These are phyloP conservation scores for Schizosaccharomyces osmophilus DNA, from an alignment of 805 yeast genomes.

Conservation along the genomic window DNA sequence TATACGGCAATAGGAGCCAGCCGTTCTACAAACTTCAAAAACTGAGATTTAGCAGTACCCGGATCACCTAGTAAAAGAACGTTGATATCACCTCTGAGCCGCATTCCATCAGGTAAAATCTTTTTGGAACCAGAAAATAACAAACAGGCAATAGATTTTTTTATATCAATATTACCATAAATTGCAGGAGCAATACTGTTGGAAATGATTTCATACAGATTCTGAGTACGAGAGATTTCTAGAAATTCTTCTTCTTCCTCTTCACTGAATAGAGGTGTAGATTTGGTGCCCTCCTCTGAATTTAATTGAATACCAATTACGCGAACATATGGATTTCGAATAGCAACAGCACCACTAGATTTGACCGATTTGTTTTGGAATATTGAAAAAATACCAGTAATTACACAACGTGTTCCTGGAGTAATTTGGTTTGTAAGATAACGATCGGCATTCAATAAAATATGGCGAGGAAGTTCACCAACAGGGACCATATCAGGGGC, in stretches of 20 bases:
- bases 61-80: slow-evolving; percentile 90
- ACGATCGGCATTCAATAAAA: slow-evolving; percentile 66
- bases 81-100: slow-evolving; percentile 90
- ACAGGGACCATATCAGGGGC: slow-evolving; percentile 97
- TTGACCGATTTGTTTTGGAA: slow-evolving; percentile 43
- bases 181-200: slow-evolving; percentile 88
- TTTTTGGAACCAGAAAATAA: slow-evolving; percentile 88
- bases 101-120: slow-evolving; percentile 80
- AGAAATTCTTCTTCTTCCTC: slow-evolving; percentile 86
- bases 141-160: slow-evolving; percentile 76
- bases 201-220: slow-evolving; percentile 65
- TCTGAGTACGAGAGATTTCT: slow-evolving; percentile 55
- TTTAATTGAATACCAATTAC: slow-evolving; percentile 73
- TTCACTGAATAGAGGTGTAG: slow-evolving; percentile 45
- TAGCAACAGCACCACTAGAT: slow-evolving; percentile 46
- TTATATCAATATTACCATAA: slow-evolving; percentile 79
- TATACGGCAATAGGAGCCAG: slow-evolving; percentile 84
- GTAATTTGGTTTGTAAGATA: slow-evolving; percentile 71
- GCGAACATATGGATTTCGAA: slow-evolving; percentile 73
- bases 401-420: slow-evolving; percentile 85
- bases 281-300: slow-evolving; percentile 41
- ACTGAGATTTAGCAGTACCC: slow-evolving; percentile 94
- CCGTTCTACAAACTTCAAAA: slow-evolving; percentile 83
- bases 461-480: slow-evolving; percentile 95
- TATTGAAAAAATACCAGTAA: slow-evolving; percentile 80